These are phyloP conservation scores for Sporothrix sp. DNA, from an alignment of 2,329 filamentous ascomycete species.

Conservation along the genomic window DNA sequence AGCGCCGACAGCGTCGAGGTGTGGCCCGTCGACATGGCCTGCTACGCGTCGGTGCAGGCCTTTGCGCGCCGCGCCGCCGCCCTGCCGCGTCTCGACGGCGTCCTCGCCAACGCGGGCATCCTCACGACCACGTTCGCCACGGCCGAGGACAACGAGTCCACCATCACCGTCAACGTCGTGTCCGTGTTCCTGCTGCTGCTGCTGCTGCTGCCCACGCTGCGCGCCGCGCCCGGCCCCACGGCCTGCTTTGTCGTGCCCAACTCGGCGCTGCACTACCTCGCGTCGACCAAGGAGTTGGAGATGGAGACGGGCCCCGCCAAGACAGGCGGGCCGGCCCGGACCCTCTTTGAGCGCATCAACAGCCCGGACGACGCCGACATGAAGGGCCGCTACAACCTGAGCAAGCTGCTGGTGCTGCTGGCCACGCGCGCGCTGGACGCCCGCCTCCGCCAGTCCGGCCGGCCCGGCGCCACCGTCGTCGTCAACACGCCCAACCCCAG, in stretches of 20 bases:
- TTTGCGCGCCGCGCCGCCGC: slow-evolving; percentile 28
- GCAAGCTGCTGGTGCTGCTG: slow-evolving; percentile 19
- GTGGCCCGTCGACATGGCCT: slow-evolving; percentile 35
- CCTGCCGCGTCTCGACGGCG: slow-evolving; percentile 34
- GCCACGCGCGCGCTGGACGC: slow-evolving; percentile 24
- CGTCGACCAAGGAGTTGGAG: slow-evolving; percentile 20
- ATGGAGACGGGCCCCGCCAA: neutral
- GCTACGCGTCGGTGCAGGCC: slow-evolving; percentile 30
- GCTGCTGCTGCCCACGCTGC: slow-evolving; percentile 25
- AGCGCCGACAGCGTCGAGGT: slow-evolving; percentile 21
- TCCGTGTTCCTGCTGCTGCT: slow-evolving; percentile 23
- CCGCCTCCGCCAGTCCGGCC: slow-evolving; percentile 5
- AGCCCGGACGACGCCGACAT: slow-evolving; percentile 22
- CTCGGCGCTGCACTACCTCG: slow-evolving; percentile 19
- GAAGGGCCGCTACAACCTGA: slow-evolving; percentile 24
- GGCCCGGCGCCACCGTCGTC: slow-evolving; percentile 18
- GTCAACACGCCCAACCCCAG: slow-evolving; percentile 34
- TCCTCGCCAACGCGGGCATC: slow-evolving; percentile 35
- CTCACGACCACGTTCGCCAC: slow-evolving; percentile 27
- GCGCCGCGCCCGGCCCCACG: slow-evolving; percentile 12
- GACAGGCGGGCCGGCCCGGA: no score
- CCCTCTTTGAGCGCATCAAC: slow-evolving; percentile 25
- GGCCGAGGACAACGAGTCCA: slow-evolving; percentile 35
- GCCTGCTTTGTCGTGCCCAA: slow-evolving; percentile 21
- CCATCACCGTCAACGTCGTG: slow-evolving; percentile 25